Base-by-base conservation (phyloP, 768 basidiomycete species). In the Macrocybe gigantea region DNA sequence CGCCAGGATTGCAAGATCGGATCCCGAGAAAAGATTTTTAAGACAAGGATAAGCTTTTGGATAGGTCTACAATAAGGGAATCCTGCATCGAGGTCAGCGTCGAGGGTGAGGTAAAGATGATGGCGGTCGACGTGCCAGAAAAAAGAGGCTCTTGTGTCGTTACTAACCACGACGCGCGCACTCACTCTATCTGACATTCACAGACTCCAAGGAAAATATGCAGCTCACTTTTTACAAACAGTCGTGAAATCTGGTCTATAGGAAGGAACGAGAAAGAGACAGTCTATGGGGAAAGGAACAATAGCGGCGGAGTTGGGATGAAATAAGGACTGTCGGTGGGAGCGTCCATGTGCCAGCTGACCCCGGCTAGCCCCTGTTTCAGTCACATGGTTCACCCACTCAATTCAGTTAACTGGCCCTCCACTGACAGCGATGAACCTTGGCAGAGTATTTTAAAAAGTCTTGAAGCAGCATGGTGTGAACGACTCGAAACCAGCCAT, bases 281-380 rank as follows among this genome's bases (percentile, higher is more conserved):
- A 55, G 49, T 53, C 53, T 55, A 56, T 58, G 52, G 49, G 51
- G 49, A 51, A 51, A 44, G 42, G 48, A 49, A 51, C 42, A n/a
- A 49, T 48, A 52, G 53, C 44, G 33, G 49, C 43, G 50, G 40
- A 45, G 54, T 50, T 49, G 49, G 47, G 54, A 58, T 51, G 48
- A 48, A 48, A 52, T 35, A 43, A 49, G 22, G 22, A 22, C 22
- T 4, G 22, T 22, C 55, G 53, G 55, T 60, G 54, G 55, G 60
- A 60, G 54, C 49, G 54, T 53, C 47, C 51, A 56, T 56, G 47
- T 47, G 50, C 53, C 60, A 56, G 59, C 60, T 62, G 60, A 62
- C 59, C 53, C 41, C 52, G 55, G 52, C 48, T 57, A 56, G 54
- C 56, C 53, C 60, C 60, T 61, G 51, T 54, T 34, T 51, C 10